A percentile compares a stretch with the other conserved stretches of the same genome.
Conservation (phyloP, 495 filamentous ascomycete species). For the Corynascus novoguineensis region DNA sequence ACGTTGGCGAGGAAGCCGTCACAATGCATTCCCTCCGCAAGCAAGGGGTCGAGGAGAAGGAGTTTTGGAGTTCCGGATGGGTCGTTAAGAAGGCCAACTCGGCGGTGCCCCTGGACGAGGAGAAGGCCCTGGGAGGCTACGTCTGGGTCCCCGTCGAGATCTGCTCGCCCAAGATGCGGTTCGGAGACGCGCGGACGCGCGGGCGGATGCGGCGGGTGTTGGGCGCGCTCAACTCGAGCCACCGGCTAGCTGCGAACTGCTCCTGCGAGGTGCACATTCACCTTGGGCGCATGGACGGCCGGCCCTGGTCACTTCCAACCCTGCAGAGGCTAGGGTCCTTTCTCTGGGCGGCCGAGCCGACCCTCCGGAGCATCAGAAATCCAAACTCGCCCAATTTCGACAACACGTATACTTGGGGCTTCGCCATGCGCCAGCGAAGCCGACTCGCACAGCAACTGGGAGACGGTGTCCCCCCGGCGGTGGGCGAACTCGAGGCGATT, state of each 20-base stretch:
- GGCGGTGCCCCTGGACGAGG: constrained; percentile 19
- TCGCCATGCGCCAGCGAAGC: constrained; percentile 23
- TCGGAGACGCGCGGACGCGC: constrained; percentile 12
- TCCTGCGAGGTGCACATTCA: constrained; percentile 33
- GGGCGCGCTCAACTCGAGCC: constrained; percentile 7
- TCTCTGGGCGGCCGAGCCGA: constrained; percentile 29
- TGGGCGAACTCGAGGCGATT: neutral
- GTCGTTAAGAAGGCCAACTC: constrained; percentile 34
- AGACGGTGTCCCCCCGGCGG: neutral
- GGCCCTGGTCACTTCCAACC: constrained; percentile 21
- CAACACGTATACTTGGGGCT: constrained; percentile 32
- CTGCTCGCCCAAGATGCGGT: constrained; percentile 26
- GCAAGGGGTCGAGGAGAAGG: constrained; percentile 13
- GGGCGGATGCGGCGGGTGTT: constrained; percentile 19
- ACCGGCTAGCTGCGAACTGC: constrained; percentile 27
- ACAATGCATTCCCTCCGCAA: constrained; percentile 15
- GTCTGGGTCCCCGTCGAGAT: constrained; percentile 30
- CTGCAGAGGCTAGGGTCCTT: constrained; percentile 28
- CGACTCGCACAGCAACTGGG: constrained; percentile 19
- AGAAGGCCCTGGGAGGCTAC: constrained; percentile 15
- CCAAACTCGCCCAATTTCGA: constrained; percentile 29
- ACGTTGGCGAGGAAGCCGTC: constrained; percentile 16
- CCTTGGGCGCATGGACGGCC: constrained; percentile 27
- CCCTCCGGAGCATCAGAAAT: constrained; percentile 28
- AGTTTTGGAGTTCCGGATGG: constrained; percentile 29